Conservation (phyloP, 2,329 filamentous ascomycete genomes). For the Apiospora phragmitis region DNA sequence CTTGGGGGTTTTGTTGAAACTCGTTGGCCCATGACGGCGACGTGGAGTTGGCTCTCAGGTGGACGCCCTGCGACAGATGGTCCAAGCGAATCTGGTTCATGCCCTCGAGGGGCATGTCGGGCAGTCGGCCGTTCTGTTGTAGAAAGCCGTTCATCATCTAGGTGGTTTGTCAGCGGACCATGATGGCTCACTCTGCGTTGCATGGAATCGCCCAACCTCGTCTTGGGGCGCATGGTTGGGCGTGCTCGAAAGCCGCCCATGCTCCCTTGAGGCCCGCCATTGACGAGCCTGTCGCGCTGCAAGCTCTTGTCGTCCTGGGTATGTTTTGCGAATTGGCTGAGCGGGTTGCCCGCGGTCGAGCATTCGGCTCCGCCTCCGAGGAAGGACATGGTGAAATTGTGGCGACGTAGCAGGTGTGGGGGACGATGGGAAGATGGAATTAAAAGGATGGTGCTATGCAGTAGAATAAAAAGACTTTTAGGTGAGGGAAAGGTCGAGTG, state of each 20-base stretch:
- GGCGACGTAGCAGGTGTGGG: constrained; percentile 12
- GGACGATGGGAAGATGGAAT: neutral
- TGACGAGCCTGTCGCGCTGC: constrained; percentile 85
- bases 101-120: constrained; percentile 53
- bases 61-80: constrained; percentile 47
- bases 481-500: neutral
- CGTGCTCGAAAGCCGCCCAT: constrained; percentile 74
- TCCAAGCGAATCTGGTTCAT: constrained; percentile 46
- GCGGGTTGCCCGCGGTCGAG: constrained; percentile 91
- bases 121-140: constrained; percentile 68
- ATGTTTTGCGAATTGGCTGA: constrained; percentile 97
- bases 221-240: constrained; percentile 71
- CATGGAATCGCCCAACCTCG: constrained; percentile 49
- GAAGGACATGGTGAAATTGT: constrained; percentile 74
- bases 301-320: constrained; percentile 94
- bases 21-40: constrained; percentile 57
- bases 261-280: constrained; percentile 68
- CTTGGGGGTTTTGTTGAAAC: constrained; percentile 52
- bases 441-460: neutral
- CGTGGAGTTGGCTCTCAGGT: constrained; percentile 53
- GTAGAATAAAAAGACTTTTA: neutral
- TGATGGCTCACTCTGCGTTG: neutral
- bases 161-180: constrained; percentile 26
- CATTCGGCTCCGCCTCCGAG: constrained; percentile 87
- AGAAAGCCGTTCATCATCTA: constrained; percentile 94